A percentile compares a stretch with the other conserved stretches of the same genome.
These are phyloP conservation scores for Amanita exitialis DNA, from an alignment of 768 basidiomycete species.

Conservation along the genomic window DNA sequence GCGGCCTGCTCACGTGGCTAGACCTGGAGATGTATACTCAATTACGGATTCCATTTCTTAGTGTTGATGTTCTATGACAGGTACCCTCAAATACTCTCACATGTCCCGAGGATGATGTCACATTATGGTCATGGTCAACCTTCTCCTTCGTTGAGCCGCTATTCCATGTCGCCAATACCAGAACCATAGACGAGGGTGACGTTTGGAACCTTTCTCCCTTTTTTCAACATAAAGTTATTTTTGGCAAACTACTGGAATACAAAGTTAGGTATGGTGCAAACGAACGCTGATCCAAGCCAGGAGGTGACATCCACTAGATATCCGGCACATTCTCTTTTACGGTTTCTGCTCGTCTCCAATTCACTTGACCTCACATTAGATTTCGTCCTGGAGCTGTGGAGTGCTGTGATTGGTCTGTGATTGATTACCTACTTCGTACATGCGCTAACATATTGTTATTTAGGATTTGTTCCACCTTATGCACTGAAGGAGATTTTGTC, in stretches of 20 bases:
- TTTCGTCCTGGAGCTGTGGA: slow-evolving; percentile 48
- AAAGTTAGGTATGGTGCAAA: slow-evolving; percentile 22
- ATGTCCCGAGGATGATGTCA: slow-evolving; percentile 57
- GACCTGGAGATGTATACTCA: slow-evolving; percentile 32
- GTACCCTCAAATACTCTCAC: slow-evolving; percentile 37
- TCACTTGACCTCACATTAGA: slow-evolving; percentile 61
- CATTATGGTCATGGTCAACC: slow-evolving; percentile 54
- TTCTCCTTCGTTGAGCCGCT: slow-evolving; percentile 61
- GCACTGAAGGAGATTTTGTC: slow-evolving; percentile 52
- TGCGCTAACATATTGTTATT: neutral
- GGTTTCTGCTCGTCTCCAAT: slow-evolving; percentile 56
- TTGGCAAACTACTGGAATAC: slow-evolving; percentile 51
- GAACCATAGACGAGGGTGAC: slow-evolving; percentile 40
- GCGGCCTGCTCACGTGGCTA: slow-evolving; percentile 39
- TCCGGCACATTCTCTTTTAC: slow-evolving; percentile 46
- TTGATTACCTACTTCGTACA: slow-evolving; percentile 3
- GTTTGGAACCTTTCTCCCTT: slow-evolving; percentile 62
- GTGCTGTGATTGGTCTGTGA: slow-evolving; percentile 37
- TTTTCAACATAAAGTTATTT: slow-evolving; percentile 59
- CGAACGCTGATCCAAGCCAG: neutral
- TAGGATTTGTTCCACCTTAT: slow-evolving; percentile 60
- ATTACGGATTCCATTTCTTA: neutral
- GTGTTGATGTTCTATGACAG: slow-evolving; percentile 18
- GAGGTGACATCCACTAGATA: slow-evolving; percentile 22
- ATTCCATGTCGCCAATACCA: slow-evolving; percentile 36